These are phyloP conservation scores for Chytridium lagenaria DNA, from an alignment of 371 early-diverging fungal genomes.

Conservation along the genomic window DNA sequence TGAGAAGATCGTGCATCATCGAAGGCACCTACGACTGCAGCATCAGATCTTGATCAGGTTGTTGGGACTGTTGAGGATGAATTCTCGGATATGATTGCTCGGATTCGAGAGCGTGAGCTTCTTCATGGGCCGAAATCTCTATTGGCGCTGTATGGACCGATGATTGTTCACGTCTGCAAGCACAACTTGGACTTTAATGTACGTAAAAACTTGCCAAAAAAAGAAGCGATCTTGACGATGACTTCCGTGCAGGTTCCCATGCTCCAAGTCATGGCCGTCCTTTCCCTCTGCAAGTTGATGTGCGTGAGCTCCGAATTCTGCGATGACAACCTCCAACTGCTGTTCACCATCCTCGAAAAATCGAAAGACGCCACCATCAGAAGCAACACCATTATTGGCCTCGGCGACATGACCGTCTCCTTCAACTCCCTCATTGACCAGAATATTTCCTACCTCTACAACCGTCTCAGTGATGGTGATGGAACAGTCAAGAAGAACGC, in stretches of 20 bases:
- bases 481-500: conserved; percentile 88
- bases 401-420: conserved; percentile 96
- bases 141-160: conserved; percentile 79
- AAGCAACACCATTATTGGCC: conserved; percentile 86
- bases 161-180: conserved; percentile 80
- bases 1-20: not conserved
- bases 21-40: not conserved
- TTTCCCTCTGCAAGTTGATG: conserved; percentile 94
- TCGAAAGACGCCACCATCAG: conserved; percentile 71
- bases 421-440: conserved; percentile 94
- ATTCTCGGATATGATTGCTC: conserved; percentile 82
- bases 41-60: conserved; percentile 73
- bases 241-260: conserved; percentile 64
- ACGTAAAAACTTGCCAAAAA: no score
- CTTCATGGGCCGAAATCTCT: conserved; percentile 79
- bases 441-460: conserved; percentile 90
- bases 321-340: conserved; percentile 86
- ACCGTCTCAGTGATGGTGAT: conserved; percentile 82
- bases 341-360: conserved; percentile 88
- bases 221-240: conserved; percentile 29
- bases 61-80: conserved; percentile 94
- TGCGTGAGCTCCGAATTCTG: conserved; percentile 93
- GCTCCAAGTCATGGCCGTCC: conserved; percentile 81
- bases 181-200: conserved; percentile 81
- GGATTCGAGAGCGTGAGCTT: conserved; percentile 89